Percentiles rank a stretch among this genome's conserved stretches.
These are phyloP conservation scores for Exophiala xenobiotica DNA, from an alignment of 2,329 filamentous ascomycete genomes.

Conservation along the genomic window DNA sequence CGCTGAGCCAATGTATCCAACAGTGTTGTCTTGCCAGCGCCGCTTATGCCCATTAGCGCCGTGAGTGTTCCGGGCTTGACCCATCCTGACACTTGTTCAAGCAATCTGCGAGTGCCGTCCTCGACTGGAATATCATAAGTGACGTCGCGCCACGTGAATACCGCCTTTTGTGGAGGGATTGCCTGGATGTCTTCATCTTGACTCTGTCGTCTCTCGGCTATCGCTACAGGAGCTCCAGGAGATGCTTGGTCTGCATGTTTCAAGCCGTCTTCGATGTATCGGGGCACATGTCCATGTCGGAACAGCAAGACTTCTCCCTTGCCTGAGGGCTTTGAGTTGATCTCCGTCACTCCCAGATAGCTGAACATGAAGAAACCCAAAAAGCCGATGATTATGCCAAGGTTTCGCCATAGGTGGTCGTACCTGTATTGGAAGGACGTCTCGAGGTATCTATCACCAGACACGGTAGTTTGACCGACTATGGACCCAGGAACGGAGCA, in stretches of 20 bases:
- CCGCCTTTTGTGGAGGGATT: conserved; percentile 37
- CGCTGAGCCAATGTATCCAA: conserved; percentile 59
- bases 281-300: conserved; percentile 63
- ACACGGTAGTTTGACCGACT: conserved; percentile 55
- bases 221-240: conserved; percentile 36
- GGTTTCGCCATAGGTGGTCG: conserved; percentile 64
- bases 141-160: conserved; percentile 55
- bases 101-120: conserved; percentile 63
- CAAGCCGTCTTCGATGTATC: conserved; percentile 22
- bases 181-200: conserved; percentile 37
- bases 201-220: conserved; percentile 16
- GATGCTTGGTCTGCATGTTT: conserved; percentile 51
- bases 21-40: conserved; percentile 76
- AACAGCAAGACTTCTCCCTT: conserved; percentile 76
- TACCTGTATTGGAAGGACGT: conserved; percentile 57
- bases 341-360: conserved; percentile 65
- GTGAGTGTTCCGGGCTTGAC: conserved; percentile 57
- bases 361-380: conserved; percentile 66
- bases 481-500: conserved; percentile 53
- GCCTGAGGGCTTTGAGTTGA: conserved; percentile 64
- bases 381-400: conserved; percentile 67
- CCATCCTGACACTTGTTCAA: conserved; percentile 56
- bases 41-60: conserved; percentile 61
- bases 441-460: conserved; percentile 65
- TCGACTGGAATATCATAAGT: conserved; percentile 55